phyloP scores from a whole-genome alignment of 2,329 filamentous ascomycete genomes.

The Grosmannia huntii region DNA sequence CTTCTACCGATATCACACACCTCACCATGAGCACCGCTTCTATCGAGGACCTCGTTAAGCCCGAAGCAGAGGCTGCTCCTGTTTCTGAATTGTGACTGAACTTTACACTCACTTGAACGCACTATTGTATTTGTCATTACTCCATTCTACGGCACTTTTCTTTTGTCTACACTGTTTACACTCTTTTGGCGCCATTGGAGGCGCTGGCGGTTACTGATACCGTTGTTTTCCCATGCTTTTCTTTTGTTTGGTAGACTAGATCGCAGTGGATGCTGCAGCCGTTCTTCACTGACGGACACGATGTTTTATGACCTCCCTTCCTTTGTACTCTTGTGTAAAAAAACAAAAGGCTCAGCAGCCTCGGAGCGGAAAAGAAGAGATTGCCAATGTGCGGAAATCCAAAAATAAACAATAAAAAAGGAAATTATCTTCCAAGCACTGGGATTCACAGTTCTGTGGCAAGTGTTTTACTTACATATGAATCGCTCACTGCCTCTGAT shows the following conservation, averaged over 20 bases:
- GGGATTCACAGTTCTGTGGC: background rate
- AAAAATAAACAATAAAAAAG: background rate
- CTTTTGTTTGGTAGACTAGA: constrained; percentile 3
- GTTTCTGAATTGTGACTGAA: background rate
- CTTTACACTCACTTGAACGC: background rate
- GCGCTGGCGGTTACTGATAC: background rate
- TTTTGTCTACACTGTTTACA: background rate
- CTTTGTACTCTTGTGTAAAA: constrained; percentile 2
- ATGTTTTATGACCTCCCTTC: constrained; percentile 8
- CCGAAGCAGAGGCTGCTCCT: constrained; percentile 1
- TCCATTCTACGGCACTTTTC: background rate
- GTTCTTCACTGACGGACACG: background rate
- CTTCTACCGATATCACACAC: constrained; percentile 39
- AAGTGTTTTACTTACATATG: background rate
- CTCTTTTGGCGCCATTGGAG: background rate
- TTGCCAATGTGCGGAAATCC: background rate
- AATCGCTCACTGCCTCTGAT: too few species aligned
- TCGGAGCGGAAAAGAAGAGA: background rate
- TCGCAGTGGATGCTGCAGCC: constrained; percentile 1
- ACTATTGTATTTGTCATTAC: background rate
- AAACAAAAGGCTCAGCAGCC: background rate
- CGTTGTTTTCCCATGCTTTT: background rate
- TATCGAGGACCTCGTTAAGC: constrained; percentile 18
- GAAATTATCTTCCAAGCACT: background rate
- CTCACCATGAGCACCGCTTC: constrained; percentile 40